phyloP scores from a whole-genome alignment of 2,329 filamentous ascomycete species.

The Colletotrichum caudatum region DNA sequence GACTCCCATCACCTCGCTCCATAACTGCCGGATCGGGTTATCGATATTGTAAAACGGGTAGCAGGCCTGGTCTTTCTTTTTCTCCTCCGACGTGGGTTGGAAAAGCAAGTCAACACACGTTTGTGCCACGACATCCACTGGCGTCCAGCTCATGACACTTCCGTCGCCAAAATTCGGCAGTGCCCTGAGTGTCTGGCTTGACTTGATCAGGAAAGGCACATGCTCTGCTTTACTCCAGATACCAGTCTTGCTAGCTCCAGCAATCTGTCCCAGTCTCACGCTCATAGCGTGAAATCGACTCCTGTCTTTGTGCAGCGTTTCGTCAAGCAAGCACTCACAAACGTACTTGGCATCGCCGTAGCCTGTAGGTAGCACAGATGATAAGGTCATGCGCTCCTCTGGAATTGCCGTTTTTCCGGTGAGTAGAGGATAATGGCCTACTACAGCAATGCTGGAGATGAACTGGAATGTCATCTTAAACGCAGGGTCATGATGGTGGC shows the following conservation, averaged over 20 bases:
- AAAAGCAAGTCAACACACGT: neutral
- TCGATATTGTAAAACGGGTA: conserved; percentile 5
- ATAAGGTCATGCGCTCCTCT: conserved; percentile 56
- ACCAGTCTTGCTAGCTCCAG: neutral
- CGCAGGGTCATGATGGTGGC: conserved; percentile 46
- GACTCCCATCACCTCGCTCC: neutral
- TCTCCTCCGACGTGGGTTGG: neutral
- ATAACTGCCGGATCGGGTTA: neutral
- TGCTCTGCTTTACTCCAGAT: conserved; percentile 54
- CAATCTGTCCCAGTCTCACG: conserved; percentile 50
- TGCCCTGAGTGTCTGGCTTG: conserved; percentile 57
- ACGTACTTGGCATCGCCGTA: conserved; percentile 66
- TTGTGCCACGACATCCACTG: conserved; percentile 52
- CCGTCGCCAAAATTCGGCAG: conserved; percentile 54
- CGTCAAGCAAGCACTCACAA: conserved; percentile 63
- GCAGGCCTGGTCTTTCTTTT: neutral
- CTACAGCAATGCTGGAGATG: conserved; percentile 56
- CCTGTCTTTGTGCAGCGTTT: conserved; percentile 58
- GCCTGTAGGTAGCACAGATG: conserved; percentile 57
- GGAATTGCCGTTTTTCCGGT: conserved; percentile 51
- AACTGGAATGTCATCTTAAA: conserved; percentile 54
- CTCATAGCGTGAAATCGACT: conserved; percentile 56
- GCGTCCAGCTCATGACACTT: conserved; percentile 58
- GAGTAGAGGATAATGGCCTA: conserved; percentile 49
- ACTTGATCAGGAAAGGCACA: conserved; percentile 63